These are phyloP conservation scores for Lepidium africanum DNA, from an alignment of 345 rosid species.

Conservation along the genomic window DNA sequence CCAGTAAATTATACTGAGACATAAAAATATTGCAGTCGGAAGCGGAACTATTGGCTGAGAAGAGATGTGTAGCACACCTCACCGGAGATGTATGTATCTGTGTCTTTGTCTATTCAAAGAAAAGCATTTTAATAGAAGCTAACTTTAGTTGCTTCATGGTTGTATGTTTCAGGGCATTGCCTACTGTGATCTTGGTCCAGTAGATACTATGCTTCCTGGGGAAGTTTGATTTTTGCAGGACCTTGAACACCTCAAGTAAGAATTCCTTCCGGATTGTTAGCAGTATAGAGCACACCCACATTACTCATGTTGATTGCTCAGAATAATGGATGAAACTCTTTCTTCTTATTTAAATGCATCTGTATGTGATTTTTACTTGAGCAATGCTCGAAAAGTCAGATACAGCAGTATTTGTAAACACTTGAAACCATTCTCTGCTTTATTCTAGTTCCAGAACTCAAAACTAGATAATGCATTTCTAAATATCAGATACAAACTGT, in stretches of 20 bases:
- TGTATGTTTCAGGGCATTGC: slow-evolving; percentile 66
- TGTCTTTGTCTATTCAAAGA: neutral
- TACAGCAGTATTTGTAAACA: slow-evolving; percentile 22
- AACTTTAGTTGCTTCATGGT: neutral
- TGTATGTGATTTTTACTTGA: slow-evolving; percentile 18
- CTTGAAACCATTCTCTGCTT: neutral
- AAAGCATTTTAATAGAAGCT: neutral
- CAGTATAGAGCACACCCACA: slow-evolving; percentile 24
- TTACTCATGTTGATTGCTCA: slow-evolving; percentile 12
- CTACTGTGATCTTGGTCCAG: slow-evolving; percentile 77
- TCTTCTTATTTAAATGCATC: slow-evolving; percentile 1
- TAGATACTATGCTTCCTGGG: slow-evolving; percentile 99
- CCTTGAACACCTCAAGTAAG: slow-evolving; percentile 21
- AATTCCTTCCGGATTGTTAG: slow-evolving; percentile 19
- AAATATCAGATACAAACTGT: slow-evolving; percentile 11
- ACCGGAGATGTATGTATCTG: slow-evolving; percentile 65
- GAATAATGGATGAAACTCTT: slow-evolving; percentile 20
- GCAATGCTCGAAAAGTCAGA: slow-evolving; percentile 9
- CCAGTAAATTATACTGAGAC: neutral
- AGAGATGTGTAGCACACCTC: slow-evolving; percentile 95
- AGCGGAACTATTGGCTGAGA: slow-evolving; percentile 88
- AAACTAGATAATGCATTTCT: slow-evolving; percentile 8
- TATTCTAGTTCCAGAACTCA: slow-evolving; percentile 8
- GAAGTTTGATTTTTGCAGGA: slow-evolving; percentile 54
- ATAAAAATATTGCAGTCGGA: slow-evolving; percentile 50